These are phyloP conservation scores for Alopecurus myosuroides DNA, from an alignment of 176 grass and related monocot genomes.

Conservation along the genomic window DNA sequence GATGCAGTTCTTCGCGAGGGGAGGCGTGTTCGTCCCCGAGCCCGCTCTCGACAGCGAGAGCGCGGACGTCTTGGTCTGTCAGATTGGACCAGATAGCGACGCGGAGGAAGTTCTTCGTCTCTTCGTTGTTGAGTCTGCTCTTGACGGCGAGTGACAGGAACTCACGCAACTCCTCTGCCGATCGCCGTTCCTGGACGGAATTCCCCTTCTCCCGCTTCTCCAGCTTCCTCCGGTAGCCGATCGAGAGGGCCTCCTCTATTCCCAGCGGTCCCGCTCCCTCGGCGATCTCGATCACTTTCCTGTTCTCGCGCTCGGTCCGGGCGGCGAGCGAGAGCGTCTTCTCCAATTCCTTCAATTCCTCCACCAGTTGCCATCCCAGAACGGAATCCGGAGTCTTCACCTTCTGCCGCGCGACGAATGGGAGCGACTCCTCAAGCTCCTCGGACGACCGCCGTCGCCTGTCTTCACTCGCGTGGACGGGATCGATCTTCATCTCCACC, in stretches of 20 bases:
- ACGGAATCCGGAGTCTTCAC: not conserved
- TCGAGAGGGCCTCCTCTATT: not conserved
- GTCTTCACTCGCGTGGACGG: not conserved
- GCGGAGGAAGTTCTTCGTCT: not conserved
- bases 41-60: not conserved
- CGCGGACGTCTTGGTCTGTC: not conserved
- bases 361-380: not conserved
- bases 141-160: not conserved
- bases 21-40: not conserved
- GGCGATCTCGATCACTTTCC: not conserved
- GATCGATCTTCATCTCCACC: not conserved
- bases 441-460: not conserved
- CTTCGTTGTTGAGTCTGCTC: not conserved
- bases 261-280: not conserved
- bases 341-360: not conserved
- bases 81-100: not conserved
- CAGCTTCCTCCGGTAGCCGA: not conserved
- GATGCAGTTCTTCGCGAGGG: not conserved
- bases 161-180: not conserved
- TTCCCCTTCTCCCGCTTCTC: not conserved
- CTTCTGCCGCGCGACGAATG: not conserved
- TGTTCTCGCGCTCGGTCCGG: not conserved
- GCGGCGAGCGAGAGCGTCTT: not conserved
- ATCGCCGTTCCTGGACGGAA: not conserved
- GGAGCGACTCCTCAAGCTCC: not conserved